phyloP scores from a whole-genome alignment of 805 yeast species.

The Grigorovia humatica region DNA sequence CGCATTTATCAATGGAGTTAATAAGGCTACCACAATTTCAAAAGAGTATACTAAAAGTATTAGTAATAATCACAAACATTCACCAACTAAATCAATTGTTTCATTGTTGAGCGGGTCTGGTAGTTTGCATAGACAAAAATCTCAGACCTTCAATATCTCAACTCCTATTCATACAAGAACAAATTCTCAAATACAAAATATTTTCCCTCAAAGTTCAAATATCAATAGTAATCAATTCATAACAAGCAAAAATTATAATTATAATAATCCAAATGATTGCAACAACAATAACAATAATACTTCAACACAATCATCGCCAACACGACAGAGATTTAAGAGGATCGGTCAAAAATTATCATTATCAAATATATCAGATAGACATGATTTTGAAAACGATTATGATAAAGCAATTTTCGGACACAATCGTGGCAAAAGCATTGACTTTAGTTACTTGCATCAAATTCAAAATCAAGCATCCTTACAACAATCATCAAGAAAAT shows the following conservation, averaged over 20 bases:
- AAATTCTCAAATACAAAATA: constrained; percentile 15
- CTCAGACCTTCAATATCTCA: constrained; percentile 6
- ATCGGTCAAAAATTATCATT: constrained; percentile 25
- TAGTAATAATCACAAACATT: constrained; percentile 11
- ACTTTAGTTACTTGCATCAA: constrained; percentile 24
- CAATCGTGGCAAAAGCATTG: constrained; percentile 21
- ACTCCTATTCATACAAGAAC: constrained; percentile 8
- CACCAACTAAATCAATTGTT: constrained; percentile 27
- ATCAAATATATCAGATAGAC: constrained; percentile 21
- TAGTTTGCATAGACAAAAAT: constrained; percentile 11
- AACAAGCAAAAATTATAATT: not conserved
- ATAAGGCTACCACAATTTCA: constrained; percentile 7
- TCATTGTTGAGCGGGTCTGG: constrained; percentile 20
- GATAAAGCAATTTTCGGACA: constrained; percentile 5
- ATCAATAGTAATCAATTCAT: not conserved
- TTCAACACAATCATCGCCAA: constrained; percentile 22
- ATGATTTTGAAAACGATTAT: not conserved
- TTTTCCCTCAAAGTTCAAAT: not conserved
- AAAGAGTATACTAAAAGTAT: not conserved
- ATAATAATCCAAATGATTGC: not conserved
- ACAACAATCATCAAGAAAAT: constrained; percentile 25
- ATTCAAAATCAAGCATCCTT: constrained; percentile 14
- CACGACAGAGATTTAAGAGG: constrained; percentile 20
- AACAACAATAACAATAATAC: not conserved
- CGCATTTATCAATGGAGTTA: constrained; percentile 9